Percentiles rank a stretch among this genome's conserved stretches.
Conservation (phyloP, 495 filamentous ascomycete species). For the Penicillium paxilli region DNA sequence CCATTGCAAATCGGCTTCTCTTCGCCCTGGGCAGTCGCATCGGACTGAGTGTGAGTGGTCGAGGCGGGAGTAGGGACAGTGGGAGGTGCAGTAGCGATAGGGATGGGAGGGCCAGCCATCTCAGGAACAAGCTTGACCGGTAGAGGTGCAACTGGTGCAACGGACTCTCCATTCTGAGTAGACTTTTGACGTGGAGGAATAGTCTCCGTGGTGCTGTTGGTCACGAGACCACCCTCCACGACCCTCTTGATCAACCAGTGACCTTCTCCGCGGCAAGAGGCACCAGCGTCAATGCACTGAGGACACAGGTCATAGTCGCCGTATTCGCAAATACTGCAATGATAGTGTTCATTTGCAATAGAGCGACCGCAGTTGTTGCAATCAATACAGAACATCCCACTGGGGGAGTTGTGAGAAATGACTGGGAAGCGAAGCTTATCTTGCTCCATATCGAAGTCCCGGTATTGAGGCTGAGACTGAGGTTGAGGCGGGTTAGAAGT, state of each 20-base stretch:
- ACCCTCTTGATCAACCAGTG: constrained; percentile 96
- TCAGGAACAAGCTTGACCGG: constrained; percentile 15
- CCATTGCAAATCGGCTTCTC: constrained; percentile 87
- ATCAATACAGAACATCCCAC: constrained; percentile 65
- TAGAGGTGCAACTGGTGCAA: constrained; percentile 11
- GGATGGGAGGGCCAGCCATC: constrained; percentile 2
- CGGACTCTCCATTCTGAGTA: constrained; percentile 19
- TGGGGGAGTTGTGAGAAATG: constrained; percentile 32
- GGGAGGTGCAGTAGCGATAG: not conserved
- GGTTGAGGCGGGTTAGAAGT: not conserved
- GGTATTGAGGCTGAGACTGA: constrained; percentile 22
- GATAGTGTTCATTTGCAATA: constrained; percentile 82
- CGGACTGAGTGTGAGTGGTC: not conserved
- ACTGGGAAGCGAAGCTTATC: constrained; percentile 29
- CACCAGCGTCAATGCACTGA: constrained; percentile 70
- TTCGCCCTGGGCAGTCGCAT: constrained; percentile 11
- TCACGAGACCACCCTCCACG: constrained; percentile 73
- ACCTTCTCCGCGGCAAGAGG: constrained; percentile 69
- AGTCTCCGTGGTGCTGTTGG: constrained; percentile 80
- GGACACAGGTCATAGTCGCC: constrained; percentile 95
- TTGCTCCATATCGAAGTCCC: constrained; percentile 31
- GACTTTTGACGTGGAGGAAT: constrained; percentile 59
- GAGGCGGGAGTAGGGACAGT: not conserved
- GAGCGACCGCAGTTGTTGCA: constrained; percentile 86
- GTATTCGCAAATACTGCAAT: constrained; percentile 88